A percentile compares a stretch with the other conserved stretches of the same genome.
Evolutionary conservation across 2,329 filamentous ascomycete species (phyloP).

Genomic region (Aschersonia sp.): DNA sequence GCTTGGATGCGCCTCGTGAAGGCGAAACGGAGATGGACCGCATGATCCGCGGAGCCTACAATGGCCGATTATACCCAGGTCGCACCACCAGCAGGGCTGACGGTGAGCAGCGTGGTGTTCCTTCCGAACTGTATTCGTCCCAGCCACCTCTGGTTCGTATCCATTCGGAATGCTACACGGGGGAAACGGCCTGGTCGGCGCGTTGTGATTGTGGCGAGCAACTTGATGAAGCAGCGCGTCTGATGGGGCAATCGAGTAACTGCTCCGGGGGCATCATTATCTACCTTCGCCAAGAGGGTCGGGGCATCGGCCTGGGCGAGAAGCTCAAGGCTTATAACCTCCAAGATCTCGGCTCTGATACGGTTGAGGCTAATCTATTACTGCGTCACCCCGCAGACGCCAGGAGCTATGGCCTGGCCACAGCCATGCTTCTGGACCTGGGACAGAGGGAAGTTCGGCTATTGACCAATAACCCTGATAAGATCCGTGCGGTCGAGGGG

Average conservation of each 20-base stretch:
- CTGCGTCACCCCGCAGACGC: constrained; percentile 89
- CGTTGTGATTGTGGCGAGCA: constrained; percentile 97
- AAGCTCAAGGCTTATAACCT: constrained; percentile 98
- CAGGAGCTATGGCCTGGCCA: constrained; percentile 88
- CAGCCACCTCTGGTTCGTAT: constrained; percentile 67
- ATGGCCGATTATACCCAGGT: constrained; percentile 74
- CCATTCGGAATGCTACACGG: constrained; percentile 96
- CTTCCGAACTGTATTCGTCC: constrained; percentile 1
- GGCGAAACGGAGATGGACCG: constrained; percentile 79
- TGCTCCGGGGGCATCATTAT: constrained; percentile 75
- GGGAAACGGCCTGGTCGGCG: constrained; percentile 96
- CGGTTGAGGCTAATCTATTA: constrained; percentile 86
- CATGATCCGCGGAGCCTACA: constrained; percentile 90
- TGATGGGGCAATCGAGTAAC: constrained; percentile 65
- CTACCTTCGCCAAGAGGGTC: constrained; percentile 88
- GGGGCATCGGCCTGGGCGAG: constrained; percentile 85
- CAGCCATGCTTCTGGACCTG: constrained; percentile 81
- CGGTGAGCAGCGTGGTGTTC: constrained; percentile 4
- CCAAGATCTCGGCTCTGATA: constrained; percentile 93
- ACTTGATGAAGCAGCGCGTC: constrained; percentile 81
- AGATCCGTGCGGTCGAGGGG: constrained; percentile 86
- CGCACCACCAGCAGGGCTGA: constrained; percentile 53
- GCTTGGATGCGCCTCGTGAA: constrained; percentile 54
- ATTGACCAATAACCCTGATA: constrained; percentile 94
- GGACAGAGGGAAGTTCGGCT: constrained; percentile 66